A percentile compares a stretch with the other conserved stretches of the same genome.
Evolutionary conservation across 164 flowering plant species (phyloP).

Genomic region (Euptelea pleiosperma): DNA sequence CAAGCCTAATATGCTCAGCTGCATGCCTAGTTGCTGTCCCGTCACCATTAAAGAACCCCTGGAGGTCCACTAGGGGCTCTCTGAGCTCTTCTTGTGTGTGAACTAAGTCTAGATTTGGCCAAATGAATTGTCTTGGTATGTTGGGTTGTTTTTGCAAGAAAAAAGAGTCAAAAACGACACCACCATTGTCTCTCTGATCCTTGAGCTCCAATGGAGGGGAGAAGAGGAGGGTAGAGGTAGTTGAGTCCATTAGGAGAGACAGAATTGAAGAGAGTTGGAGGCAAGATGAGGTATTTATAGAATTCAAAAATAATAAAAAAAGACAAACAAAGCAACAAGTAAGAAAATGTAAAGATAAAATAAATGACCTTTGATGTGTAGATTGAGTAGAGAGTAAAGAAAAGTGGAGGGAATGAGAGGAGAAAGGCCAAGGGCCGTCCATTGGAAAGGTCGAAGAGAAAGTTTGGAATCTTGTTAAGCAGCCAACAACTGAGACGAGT

Average conservation of each 20-base stretch:
- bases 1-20: slow-evolving; percentile 24
- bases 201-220: slow-evolving; percentile 11
- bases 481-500: slow-evolving; percentile 1
- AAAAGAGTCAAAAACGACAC: slow-evolving; percentile 5
- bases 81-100: slow-evolving; percentile 22
- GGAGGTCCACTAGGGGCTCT: slow-evolving; percentile 39
- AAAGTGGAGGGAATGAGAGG: background rate
- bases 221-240: slow-evolving; percentile 13
- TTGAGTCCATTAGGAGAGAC: slow-evolving; percentile 9
- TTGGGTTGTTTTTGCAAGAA: slow-evolving; percentile 12
- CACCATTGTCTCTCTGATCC: background rate
- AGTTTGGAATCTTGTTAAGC: no score
- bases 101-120: slow-evolving; percentile 31
- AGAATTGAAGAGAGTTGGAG: slow-evolving; percentile 2
- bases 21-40: slow-evolving; percentile 20
- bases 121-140: slow-evolving; percentile 27
- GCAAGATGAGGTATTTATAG: slow-evolving; percentile 11
- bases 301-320: background rate
- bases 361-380: background rate
- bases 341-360: background rate
- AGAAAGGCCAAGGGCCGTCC: background rate
- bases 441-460: slow-evolving; percentile 1
- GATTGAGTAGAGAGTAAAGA: background rate
- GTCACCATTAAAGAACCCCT: slow-evolving; percentile 38
- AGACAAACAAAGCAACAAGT: no score